Base-by-base conservation (phyloP, 2,329 filamentous ascomycete species). In the Aspergillus sp. region DNA sequence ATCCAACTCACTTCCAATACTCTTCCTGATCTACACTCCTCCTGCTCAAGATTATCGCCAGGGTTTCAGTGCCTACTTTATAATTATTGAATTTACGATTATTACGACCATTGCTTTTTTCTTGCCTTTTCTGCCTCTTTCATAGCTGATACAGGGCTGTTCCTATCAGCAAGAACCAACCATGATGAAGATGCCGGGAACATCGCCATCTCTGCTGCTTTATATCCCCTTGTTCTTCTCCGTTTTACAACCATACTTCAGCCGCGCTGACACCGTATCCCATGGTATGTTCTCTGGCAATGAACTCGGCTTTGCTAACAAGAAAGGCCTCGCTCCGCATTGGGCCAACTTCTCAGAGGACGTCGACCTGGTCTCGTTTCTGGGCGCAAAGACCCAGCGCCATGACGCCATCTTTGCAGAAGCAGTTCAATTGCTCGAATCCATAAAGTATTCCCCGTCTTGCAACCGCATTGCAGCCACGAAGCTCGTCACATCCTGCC, bases 401-500 rank as follows among this genome's bases (percentile, higher is more conserved):
- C 40, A 53, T n/a, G 49, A 60, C 27, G 49, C 46, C 2, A 42
- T 66, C n/a, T 62, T 66, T 26, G 52, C 49, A 3, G 47, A 63
- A 32, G 67, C 67, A 2, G 43, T 69, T 12, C 49, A 57, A 3
- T 45, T 69, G 2, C 51, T 74, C 3, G 49, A 64, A 10, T 60
- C 61, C 0, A 55, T 72, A 45, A 56, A 66, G 29, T 54, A 57
- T 4, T 55, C 63, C 7, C 63, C 70, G 2, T 66, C 69, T 0
- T 78, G 74, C 54, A 65, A 68, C 35, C 64, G 66, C 5, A 51
- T 73, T 24, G 74, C 74, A 5, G 64, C 68, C 2, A 60, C 63
- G 2, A 63, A 61, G 24, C 59, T 78, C 3, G 57, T 76, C 33
- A 58, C 65, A 30, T 71, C 71, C 20, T 78, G 74, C 45, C 64